Evolutionary conservation across 441 rosid species (phyloP).

Genomic region (Erodium moschatum): DNA sequence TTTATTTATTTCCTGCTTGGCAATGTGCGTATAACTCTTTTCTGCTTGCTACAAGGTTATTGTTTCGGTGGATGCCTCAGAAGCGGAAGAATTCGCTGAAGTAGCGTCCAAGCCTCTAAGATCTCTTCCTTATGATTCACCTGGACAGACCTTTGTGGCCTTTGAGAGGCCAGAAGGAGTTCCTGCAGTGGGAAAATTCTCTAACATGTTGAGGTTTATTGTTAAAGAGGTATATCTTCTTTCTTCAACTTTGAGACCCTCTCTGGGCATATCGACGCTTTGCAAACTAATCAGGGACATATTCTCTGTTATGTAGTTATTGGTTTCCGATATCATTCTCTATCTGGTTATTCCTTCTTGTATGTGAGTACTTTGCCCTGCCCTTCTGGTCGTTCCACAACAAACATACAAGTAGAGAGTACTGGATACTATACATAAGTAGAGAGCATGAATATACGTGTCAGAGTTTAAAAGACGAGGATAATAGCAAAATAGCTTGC

Average conservation of each 20-base stretch:
- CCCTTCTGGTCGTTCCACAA: too few relatives aligned
- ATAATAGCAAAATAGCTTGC: too few relatives aligned
- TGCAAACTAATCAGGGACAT: too few relatives aligned
- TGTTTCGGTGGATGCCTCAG: slow-evolving; percentile 83
- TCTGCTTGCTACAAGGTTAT: slow-evolving; percentile 44
- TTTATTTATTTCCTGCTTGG: slow-evolving; percentile 7
- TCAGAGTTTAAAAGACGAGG: too few relatives aligned
- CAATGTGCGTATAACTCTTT: slow-evolving; percentile 15
- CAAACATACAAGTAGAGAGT: too few relatives aligned
- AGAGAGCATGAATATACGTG: too few relatives aligned
- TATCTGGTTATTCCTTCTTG: background rate
- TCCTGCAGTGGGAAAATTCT: slow-evolving; percentile 78
- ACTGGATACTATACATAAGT: too few relatives aligned
- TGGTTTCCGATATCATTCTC: background rate
- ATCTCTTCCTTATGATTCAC: slow-evolving; percentile 85
- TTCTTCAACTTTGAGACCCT: background rate
- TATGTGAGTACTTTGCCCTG: too few relatives aligned
- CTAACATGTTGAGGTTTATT: slow-evolving; percentile 70
- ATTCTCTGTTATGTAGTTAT: background rate
- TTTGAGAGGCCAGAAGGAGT: slow-evolving; percentile 81
- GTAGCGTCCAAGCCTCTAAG: slow-evolving; percentile 51
- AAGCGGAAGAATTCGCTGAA: slow-evolving; percentile 73
- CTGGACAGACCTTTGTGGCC: slow-evolving; percentile 80
- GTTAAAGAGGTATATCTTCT: slow-evolving; percentile 68
- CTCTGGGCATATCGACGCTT: too few relatives aligned